A percentile compares a stretch with the other conserved stretches of the same genome.
These are phyloP conservation scores for Penicillium freii DNA, from an alignment of 2,329 filamentous ascomycete genomes.

Conservation along the genomic window DNA sequence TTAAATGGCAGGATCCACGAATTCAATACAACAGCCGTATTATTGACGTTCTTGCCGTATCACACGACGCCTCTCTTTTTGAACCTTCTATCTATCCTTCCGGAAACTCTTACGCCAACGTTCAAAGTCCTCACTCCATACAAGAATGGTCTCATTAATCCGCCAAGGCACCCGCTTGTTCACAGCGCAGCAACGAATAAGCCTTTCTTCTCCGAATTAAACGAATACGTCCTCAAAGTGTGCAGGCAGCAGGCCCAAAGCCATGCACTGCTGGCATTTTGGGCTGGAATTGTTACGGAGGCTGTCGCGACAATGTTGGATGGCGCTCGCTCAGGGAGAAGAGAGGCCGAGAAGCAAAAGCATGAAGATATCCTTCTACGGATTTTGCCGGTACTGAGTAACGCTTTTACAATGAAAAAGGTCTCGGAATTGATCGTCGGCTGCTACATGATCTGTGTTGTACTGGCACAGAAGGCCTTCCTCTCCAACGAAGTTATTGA, in stretches of 20 bases:
- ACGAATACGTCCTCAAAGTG: slow-evolving; percentile 73
- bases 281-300: slow-evolving; percentile 85
- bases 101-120: slow-evolving; percentile 66
- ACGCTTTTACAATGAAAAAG: slow-evolving; percentile 71
- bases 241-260: slow-evolving; percentile 72
- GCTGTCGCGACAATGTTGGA: slow-evolving; percentile 81
- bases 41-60: slow-evolving; percentile 89
- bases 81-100: slow-evolving; percentile 82
- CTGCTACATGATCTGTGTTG: slow-evolving; percentile 85
- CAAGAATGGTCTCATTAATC: slow-evolving; percentile 70
- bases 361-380: slow-evolving; percentile 73
- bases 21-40: slow-evolving; percentile 73
- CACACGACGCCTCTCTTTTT: slow-evolving; percentile 82
- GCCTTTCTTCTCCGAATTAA: slow-evolving; percentile 72
- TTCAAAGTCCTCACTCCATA: slow-evolving; percentile 88
- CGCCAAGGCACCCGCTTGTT: slow-evolving; percentile 77
- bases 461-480: slow-evolving; percentile 78
- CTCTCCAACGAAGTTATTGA: slow-evolving; percentile 78
- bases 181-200: slow-evolving; percentile 78
- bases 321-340: slow-evolving; percentile 69
- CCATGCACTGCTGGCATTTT: slow-evolving; percentile 78
- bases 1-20: slow-evolving; percentile 70
- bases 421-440: slow-evolving; percentile 78
- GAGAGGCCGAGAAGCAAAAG: slow-evolving; percentile 72
- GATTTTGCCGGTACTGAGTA: slow-evolving; percentile 68